phyloP scores from a whole-genome alignment of 176 grass and related monocot genomes.

The Triticum aestivum region DNA sequence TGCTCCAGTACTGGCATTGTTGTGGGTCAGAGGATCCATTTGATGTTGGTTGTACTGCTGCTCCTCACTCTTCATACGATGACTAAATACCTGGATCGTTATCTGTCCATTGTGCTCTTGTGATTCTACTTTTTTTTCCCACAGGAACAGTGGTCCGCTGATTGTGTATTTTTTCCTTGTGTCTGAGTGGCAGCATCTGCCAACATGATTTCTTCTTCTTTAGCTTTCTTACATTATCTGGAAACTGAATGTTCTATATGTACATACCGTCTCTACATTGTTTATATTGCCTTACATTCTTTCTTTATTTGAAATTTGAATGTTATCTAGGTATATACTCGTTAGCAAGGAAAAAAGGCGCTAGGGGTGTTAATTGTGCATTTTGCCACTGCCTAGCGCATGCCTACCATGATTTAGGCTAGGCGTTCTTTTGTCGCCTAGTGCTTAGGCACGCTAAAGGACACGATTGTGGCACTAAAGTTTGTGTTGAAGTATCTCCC shows the following conservation, averaged over 20 bases:
- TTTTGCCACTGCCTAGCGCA: neutral
- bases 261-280: neutral
- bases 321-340: neutral
- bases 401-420: neutral
- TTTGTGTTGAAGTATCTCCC: neutral
- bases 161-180: neutral
- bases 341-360: neutral
- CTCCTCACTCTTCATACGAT: constrained; percentile 83
- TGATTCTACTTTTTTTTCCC: neutral
- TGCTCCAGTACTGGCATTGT: constrained; percentile 97
- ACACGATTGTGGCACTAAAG: neutral
- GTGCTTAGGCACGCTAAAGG: neutral
- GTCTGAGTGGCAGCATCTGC: neutral
- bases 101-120: neutral
- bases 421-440: neutral
- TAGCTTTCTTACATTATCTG: neutral
- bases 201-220: neutral
- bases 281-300: neutral
- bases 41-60: constrained; percentile 73
- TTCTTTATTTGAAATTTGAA: neutral
- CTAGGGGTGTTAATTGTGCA: neutral
- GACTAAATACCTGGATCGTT: constrained; percentile 43
- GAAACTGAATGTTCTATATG: neutral
- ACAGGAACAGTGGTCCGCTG: neutral
- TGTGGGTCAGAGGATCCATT: constrained; percentile 91